Base-by-base conservation (phyloP, 2,329 filamentous ascomycete species). In the Cadophora sp. region DNA sequence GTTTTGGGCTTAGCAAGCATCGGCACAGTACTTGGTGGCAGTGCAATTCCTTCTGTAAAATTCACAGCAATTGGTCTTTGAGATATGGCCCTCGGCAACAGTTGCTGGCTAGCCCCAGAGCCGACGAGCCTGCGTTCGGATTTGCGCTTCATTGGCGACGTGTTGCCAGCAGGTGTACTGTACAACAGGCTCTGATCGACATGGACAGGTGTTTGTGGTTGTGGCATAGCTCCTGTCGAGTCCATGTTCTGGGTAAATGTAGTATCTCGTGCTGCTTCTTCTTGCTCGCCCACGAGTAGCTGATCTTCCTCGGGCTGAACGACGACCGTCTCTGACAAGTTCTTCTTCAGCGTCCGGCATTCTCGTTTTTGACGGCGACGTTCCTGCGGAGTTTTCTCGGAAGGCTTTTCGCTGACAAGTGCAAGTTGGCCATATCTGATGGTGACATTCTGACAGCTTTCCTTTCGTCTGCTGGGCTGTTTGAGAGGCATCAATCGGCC, bases 401-500 rank as follows among this genome's bases (percentile, higher is more conserved):
- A 37, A 19, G 34, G 19, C 34, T 26, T 70, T 29, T 70, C 65
- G 12, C 66, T 27, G 26, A 73, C 70, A 24, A 73, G 51, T 12
- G 65, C 65, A 14, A 74, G 50, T 26, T 67, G 40, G 12, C 53
- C 59, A 40, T 71, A 48, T 7, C 24, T 62, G 24, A 64, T 51
- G 1, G 51, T 56, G 27, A 68, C 24, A 37, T 53, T 63, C 2
- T 56, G 26, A 29, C 40, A 34, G 46, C n/a, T 55, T 24, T 62
- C 59, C 40, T 37, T 63, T 24, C 55, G 64, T 37, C 63, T 27
- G 24, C 14, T 43, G 12, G 34, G n/a, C 22, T 62, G 62, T 50
- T 68, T 71, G 50, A 37, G 48, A 19, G 66, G 69, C 74, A 76
- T 76, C 29, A 53, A 64, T 27, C 56, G 46, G 3, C 73, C 75